Conservation (phyloP, 1,284 basidiomycete genomes). For the Ustilago hordei region DNA sequence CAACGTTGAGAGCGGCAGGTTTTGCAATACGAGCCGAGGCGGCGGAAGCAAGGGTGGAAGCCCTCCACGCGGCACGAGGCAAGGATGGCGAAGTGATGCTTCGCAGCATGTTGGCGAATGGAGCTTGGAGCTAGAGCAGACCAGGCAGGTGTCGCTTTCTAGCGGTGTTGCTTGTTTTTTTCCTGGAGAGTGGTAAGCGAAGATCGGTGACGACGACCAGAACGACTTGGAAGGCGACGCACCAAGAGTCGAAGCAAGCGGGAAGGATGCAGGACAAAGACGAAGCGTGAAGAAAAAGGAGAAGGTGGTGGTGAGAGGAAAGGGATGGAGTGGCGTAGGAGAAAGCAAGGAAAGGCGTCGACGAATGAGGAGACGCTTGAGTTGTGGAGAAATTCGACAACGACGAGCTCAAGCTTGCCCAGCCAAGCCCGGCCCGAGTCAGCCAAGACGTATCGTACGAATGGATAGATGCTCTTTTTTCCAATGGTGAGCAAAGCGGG, state of each 20-base stretch:
- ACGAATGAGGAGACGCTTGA: slow-evolving; percentile 4
- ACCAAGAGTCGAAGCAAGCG: slow-evolving; percentile 2
- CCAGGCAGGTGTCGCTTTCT: slow-evolving; percentile 14
- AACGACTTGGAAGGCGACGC: slow-evolving; percentile 8
- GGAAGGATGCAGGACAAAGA: slow-evolving; percentile 7
- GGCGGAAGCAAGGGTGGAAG: slow-evolving; percentile 44
- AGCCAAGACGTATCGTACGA: too few species aligned
- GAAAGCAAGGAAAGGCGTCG: slow-evolving; percentile 2
- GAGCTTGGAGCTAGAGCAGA: neutral
- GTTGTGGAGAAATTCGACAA: slow-evolving; percentile 29
- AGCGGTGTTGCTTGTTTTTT: neutral
- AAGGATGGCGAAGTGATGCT: slow-evolving; percentile 48
- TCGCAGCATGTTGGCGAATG: slow-evolving; percentile 45
- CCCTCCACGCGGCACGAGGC: slow-evolving; percentile 44
- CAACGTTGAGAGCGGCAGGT: slow-evolving; percentile 13
- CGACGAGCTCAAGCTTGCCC: neutral
- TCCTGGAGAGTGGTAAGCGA: neutral
- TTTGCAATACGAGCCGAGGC: slow-evolving; percentile 46
- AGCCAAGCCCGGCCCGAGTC: too few species aligned
- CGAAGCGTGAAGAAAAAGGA: neutral
- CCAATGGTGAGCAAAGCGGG: too few species aligned
- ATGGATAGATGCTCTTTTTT: too few species aligned
- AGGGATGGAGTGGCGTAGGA: slow-evolving; percentile 3
- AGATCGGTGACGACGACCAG: slow-evolving; percentile 16
- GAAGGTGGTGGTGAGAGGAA: slow-evolving; percentile 8